These are phyloP conservation scores for Candida anglica DNA, from an alignment of 805 yeast genomes.

Conservation along the genomic window DNA sequence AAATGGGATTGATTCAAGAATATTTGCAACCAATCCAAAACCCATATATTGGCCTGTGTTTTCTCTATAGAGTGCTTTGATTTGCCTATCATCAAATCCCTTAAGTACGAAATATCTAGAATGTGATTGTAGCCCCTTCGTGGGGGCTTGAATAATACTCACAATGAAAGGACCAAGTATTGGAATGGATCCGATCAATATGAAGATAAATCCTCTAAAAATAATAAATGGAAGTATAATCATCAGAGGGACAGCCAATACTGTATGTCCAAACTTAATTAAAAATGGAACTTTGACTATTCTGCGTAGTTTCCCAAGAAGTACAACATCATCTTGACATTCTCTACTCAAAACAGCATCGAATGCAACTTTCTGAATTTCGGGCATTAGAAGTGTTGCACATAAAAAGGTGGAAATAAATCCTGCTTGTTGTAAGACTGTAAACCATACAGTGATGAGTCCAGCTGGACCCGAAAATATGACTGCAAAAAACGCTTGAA, in stretches of 20 bases:
- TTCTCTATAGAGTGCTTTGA: constrained; percentile 29
- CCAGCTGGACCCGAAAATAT: constrained; percentile 51
- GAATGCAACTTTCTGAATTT: constrained; percentile 43
- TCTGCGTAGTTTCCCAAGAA: constrained; percentile 33
- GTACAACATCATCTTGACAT: constrained; percentile 42
- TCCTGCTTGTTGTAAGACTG: constrained; percentile 41
- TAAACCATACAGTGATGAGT: constrained; percentile 39
- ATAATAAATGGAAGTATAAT: constrained; percentile 41
- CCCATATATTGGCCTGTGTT: constrained; percentile 41
- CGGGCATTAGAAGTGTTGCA: constrained; percentile 41
- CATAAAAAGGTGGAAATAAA: constrained; percentile 40
- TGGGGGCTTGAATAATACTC: constrained; percentile 48
- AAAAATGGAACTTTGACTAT: constrained; percentile 25
- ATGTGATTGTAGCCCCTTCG: constrained; percentile 50
- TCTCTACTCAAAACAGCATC: constrained; percentile 46
- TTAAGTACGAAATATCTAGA: constrained; percentile 55
- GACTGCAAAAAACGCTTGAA: constrained; percentile 37
- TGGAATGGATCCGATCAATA: constrained; percentile 49
- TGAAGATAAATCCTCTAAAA: constrained; percentile 26
- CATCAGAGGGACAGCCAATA: constrained; percentile 31
- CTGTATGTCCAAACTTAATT: constrained; percentile 21
- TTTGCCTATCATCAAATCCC: constrained; percentile 42
- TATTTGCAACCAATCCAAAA: constrained; percentile 50
- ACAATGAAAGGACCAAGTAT: constrained; percentile 55
- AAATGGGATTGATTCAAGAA: constrained; percentile 53